Conservation (phyloP, 192 early-diverging fungal genomes). For the Gonapodya sp. region DNA sequence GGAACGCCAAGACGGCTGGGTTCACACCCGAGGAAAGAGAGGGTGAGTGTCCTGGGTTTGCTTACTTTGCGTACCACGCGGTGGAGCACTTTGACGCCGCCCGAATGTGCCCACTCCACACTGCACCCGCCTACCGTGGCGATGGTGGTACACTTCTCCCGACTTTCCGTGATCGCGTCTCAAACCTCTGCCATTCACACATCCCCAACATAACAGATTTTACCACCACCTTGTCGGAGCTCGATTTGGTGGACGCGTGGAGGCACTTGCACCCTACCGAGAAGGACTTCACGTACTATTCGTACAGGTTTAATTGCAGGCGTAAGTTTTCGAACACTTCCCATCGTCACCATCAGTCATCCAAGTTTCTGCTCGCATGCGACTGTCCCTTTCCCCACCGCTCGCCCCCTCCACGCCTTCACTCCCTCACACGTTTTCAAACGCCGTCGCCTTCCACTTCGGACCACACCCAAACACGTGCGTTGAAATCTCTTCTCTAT, state of each 20-base stretch:
- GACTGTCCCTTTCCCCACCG: neutral
- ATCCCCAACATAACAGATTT: constrained; percentile 33
- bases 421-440: too few species aligned
- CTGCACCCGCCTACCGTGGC: neutral
- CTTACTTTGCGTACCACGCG: too few species aligned
- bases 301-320: constrained; percentile 62
- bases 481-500: too few species aligned
- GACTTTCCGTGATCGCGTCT: too few species aligned
- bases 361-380: constrained; percentile 1
- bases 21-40: constrained; percentile 74
- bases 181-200: neutral
- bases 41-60: constrained; percentile 8
- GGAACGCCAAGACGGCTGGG: constrained; percentile 66
- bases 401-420: neutral
- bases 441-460: too few species aligned
- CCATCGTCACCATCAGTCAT: too few species aligned
- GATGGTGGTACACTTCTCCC: too few species aligned
- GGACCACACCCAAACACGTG: too few species aligned
- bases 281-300: constrained; percentile 68
- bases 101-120: neutral
- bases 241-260: constrained; percentile 60
- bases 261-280: constrained; percentile 58
- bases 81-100: neutral
- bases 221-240: constrained; percentile 37
- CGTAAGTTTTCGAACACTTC: constrained; percentile 61